Conservation (phyloP, 163 green algal species). For the Prototheca stagnorum region DNA sequence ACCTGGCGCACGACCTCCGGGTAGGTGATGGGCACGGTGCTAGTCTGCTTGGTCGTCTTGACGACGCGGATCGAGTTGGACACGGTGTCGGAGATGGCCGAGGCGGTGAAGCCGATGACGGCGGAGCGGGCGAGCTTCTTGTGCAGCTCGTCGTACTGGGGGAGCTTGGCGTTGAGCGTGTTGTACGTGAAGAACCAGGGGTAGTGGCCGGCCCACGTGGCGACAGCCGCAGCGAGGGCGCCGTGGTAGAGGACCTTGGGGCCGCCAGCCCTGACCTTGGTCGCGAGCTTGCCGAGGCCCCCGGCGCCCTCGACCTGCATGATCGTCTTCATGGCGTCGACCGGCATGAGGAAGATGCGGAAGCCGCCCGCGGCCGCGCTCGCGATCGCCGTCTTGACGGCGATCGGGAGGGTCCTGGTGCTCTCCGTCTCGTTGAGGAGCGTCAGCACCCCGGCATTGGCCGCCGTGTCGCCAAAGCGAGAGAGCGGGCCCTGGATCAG, state of each 20-base stretch:
- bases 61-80: slow-evolving; percentile 82
- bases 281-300: slow-evolving; percentile 37
- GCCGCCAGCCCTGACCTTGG: slow-evolving; percentile 22
- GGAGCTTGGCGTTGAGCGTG: slow-evolving; percentile 56
- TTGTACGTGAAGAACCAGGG: slow-evolving; percentile 80
- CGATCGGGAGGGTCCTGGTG: slow-evolving; percentile 21
- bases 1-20: slow-evolving; percentile 46
- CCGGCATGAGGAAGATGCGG: slow-evolving; percentile 80
- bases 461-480: slow-evolving; percentile 83
- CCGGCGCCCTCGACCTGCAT: slow-evolving; percentile 73
- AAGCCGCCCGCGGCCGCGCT: slow-evolving; percentile 49
- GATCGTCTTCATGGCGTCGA: slow-evolving; percentile 85
- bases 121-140: slow-evolving; percentile 57
- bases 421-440: slow-evolving; percentile 43
- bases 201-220: slow-evolving; percentile 70
- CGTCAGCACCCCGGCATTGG: slow-evolving; percentile 69
- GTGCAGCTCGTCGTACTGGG: slow-evolving; percentile 50
- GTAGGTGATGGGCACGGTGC: slow-evolving; percentile 37
- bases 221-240: slow-evolving; percentile 59
- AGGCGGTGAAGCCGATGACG: slow-evolving; percentile 71
- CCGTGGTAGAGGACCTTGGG: slow-evolving; percentile 70
- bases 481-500: slow-evolving; percentile 71
- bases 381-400: slow-evolving; percentile 61
- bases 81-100: slow-evolving; percentile 40
- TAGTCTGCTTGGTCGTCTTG: slow-evolving; percentile 78